A percentile compares a stretch with the other conserved stretches of the same genome.
Evolutionary conservation across 2,329 filamentous ascomycete species (phyloP).

Genomic region (Gyromitra esculenta): DNA sequence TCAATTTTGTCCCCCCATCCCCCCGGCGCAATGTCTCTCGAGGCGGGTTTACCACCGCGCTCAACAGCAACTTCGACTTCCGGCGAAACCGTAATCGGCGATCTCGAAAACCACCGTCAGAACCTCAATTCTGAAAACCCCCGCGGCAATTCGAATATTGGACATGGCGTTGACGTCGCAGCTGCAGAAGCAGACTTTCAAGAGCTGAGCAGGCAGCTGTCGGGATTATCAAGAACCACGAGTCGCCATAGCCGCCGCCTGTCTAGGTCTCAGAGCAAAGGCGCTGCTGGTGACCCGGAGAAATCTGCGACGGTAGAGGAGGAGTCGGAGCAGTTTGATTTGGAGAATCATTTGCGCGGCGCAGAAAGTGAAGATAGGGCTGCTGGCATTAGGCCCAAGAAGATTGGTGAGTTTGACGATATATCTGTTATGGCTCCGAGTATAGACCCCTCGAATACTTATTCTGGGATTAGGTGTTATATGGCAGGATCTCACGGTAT

Average conservation of each 20-base stretch:
- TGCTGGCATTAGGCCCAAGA: constrained; percentile 82
- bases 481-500: constrained; percentile 80
- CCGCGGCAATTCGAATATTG: constrained; percentile 49
- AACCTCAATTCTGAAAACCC: constrained; percentile 51
- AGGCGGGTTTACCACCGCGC: constrained; percentile 20
- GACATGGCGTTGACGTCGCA: constrained; percentile 70
- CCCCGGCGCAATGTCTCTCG: constrained; percentile 6
- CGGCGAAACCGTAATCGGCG: constrained; percentile 35
- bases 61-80: constrained; percentile 41
- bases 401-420: constrained; percentile 66
- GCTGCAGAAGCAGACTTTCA: constrained; percentile 76
- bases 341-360: constrained; percentile 78
- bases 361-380: constrained; percentile 75
- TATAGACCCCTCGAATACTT: neutral
- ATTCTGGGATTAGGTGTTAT: constrained; percentile 67
- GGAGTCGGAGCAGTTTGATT: constrained; percentile 73
- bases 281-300: constrained; percentile 28
- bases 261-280: constrained; percentile 41
- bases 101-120: constrained; percentile 38
- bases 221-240: constrained; percentile 66
- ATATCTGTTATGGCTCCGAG: neutral
- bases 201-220: constrained; percentile 71
- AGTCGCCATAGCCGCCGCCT: constrained; percentile 62
- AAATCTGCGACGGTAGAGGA: constrained; percentile 32
- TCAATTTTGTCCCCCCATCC: neutral